Evolutionary conservation across 768 basidiomycete species (phyloP).

Genomic region (Tulasnella calospora): DNA sequence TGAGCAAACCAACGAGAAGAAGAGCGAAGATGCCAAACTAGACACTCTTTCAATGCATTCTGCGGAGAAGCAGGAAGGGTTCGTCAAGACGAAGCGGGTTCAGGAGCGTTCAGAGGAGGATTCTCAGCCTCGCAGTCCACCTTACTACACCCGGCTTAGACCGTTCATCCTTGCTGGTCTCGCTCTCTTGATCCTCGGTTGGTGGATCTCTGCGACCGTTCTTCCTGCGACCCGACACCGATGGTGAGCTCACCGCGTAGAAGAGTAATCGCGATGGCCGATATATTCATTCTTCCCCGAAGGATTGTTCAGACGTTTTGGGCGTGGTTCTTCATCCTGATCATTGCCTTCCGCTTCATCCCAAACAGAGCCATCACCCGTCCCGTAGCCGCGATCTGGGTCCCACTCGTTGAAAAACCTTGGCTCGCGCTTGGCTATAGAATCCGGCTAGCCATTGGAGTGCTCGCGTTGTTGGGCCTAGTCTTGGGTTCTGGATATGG

Average conservation of each 20-base stretch:
- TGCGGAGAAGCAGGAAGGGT: conserved; percentile 1
- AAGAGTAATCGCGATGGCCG: conserved; percentile 21
- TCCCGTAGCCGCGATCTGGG: conserved; percentile 71
- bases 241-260: conserved; percentile 47
- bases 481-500: conserved; percentile 87
- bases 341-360: conserved; percentile 79
- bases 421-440: conserved; percentile 54
- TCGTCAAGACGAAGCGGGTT: neutral
- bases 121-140: neutral
- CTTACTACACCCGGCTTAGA: conserved; percentile 28
- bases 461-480: conserved; percentile 69
- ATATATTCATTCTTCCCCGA: neutral
- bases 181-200: conserved; percentile 64
- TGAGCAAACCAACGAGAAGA: neutral
- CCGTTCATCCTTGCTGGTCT: conserved; percentile 46
- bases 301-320: conserved; percentile 79
- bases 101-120: neutral
- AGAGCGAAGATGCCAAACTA: neutral
- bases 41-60: neutral
- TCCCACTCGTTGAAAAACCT: conserved; percentile 57
- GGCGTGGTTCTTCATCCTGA: conserved; percentile 74
- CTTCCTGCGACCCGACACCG: conserved; percentile 64
- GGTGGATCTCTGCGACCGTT: conserved; percentile 79
- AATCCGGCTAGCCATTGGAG: conserved; percentile 61
- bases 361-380: conserved; percentile 65